phyloP scores from a whole-genome alignment of 1,284 basidiomycete genomes.

The Trichosporon faecale region DNA sequence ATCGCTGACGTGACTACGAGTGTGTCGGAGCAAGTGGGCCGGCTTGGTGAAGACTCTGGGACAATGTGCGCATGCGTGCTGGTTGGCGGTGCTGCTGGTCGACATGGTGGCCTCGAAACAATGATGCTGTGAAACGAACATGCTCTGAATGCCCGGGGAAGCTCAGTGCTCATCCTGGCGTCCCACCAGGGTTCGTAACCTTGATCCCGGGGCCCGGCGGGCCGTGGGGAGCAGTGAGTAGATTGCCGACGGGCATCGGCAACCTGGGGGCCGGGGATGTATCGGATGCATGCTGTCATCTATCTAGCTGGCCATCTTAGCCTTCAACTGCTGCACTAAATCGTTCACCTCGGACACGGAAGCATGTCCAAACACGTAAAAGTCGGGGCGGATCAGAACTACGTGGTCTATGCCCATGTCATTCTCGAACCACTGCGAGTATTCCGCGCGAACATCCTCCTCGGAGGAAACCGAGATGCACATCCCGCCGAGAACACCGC shows the following conservation, averaged over 20 bases:
- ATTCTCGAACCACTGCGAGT: slow-evolving; percentile 15
- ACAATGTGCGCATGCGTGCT: slow-evolving; percentile 10
- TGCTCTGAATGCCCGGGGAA: too few species aligned
- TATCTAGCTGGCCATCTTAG: slow-evolving; percentile 3
- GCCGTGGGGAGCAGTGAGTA: too few species aligned
- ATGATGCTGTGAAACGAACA: not conserved
- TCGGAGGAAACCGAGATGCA: not conserved
- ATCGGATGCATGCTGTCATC: not conserved
- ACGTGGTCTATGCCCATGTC: not conserved
- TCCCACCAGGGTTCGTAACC: too few species aligned
- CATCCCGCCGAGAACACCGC: not conserved
- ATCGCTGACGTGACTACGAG: slow-evolving; percentile 13
- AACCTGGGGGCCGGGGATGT: not conserved
- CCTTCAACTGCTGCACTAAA: slow-evolving; percentile 4
- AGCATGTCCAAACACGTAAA: slow-evolving; percentile 22
- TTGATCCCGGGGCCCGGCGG: too few species aligned
- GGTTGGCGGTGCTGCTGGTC: not conserved
- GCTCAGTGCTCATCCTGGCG: too few species aligned
- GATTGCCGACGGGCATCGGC: too few species aligned
- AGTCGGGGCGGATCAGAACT: slow-evolving; percentile 19
- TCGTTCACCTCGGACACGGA: not conserved
- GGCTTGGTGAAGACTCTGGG: slow-evolving; percentile 18
- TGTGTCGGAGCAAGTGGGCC: slow-evolving; percentile 18
- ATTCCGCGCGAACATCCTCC: slow-evolving; percentile 15
- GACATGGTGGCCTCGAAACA: not conserved